These are phyloP conservation scores for Mrakia gelida DNA, from an alignment of 768 basidiomycete genomes.

Conservation along the genomic window DNA sequence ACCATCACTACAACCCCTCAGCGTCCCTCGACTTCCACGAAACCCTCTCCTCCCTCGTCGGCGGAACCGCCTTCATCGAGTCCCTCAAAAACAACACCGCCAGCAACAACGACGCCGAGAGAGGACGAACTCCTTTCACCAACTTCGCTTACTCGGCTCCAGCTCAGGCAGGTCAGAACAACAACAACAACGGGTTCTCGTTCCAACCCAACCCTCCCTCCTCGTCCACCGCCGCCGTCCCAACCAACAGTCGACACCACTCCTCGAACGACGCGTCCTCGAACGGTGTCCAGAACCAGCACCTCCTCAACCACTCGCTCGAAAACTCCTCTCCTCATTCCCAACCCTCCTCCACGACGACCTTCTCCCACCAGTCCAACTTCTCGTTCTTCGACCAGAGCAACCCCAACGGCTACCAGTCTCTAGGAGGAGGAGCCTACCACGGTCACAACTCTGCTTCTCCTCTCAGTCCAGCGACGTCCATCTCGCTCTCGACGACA, in stretches of 20 bases:
- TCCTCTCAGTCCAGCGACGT: constrained; percentile 10
- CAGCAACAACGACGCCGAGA: not conserved
- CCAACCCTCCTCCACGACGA: not conserved
- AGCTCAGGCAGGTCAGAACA: not conserved
- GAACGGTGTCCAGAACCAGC: not conserved
- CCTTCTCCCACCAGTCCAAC: constrained; percentile 11
- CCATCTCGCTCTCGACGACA: constrained; percentile 22
- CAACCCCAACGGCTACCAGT: not conserved
- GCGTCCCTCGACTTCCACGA: constrained; percentile 15
- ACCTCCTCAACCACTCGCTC: constrained; percentile 15
- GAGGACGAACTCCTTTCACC: not conserved
- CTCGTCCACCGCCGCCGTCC: not conserved
- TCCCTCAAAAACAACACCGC: not conserved
- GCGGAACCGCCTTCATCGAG: constrained; percentile 9
- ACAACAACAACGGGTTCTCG: not conserved
- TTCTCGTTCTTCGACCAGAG: constrained; percentile 2
- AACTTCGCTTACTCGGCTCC: not conserved
- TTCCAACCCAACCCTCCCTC: not conserved
- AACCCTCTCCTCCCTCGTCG: constrained; percentile 27
- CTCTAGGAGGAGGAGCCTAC: not conserved
- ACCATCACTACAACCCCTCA: constrained; percentile 2
- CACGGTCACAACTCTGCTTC: constrained; percentile 5
- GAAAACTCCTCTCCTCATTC: not conserved
- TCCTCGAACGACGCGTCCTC: not conserved
- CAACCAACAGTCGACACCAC: not conserved